Conservation (phyloP, 2,329 filamentous ascomycete species). For the Fusarium equiseti region DNA sequence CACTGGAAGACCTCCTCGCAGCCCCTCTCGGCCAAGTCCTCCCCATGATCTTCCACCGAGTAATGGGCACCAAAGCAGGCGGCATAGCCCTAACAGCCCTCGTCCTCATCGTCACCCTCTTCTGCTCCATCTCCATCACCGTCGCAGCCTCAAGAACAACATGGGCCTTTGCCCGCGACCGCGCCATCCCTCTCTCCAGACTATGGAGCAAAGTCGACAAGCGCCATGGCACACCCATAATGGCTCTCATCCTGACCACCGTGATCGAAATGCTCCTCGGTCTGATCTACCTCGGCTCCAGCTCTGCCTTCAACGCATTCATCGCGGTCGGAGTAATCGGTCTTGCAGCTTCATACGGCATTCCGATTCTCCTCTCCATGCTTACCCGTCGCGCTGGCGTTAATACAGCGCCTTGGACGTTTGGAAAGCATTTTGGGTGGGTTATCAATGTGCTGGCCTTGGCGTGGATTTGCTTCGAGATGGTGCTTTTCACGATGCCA, state of each 20-base stretch:
- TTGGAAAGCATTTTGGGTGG: constrained; percentile 73
- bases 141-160: constrained; percentile 81
- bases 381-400: constrained; percentile 73
- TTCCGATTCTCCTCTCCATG: constrained; percentile 79
- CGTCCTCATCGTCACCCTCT: constrained; percentile 80
- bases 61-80: constrained; percentile 78
- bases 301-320: constrained; percentile 82
- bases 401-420: constrained; percentile 72
- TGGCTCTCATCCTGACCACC: constrained; percentile 75
- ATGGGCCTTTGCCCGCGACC: constrained; percentile 80
- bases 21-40: constrained; percentile 81
- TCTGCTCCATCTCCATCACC: constrained; percentile 79
- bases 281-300: constrained; percentile 82
- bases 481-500: constrained; percentile 84
- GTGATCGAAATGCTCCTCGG: constrained; percentile 77
- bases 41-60: constrained; percentile 78
- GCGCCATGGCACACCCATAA: constrained; percentile 76
- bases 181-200: constrained; percentile 76
- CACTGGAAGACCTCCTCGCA: constrained; percentile 71
- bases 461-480: constrained; percentile 75
- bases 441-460: constrained; percentile 75
- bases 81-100: constrained; percentile 81
- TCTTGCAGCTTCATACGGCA: constrained; percentile 78
- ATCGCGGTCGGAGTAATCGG: constrained; percentile 85
- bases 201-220: constrained; percentile 75